phyloP scores from a whole-genome alignment of 441 rosid genomes.

The Bocquillonia castaneifolia region DNA sequence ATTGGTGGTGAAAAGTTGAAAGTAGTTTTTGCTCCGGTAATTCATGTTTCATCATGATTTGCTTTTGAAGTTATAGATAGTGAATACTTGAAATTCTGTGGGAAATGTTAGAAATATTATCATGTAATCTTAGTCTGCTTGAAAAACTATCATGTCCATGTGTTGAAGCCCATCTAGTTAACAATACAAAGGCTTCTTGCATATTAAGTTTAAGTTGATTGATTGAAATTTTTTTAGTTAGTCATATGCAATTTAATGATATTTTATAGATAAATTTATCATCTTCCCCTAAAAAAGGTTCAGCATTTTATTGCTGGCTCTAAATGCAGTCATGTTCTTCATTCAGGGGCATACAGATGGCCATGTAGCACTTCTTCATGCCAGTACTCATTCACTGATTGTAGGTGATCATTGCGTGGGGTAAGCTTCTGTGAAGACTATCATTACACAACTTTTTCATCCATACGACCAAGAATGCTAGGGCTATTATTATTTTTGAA shows the following conservation, averaged over 20 bases:
- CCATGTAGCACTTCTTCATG: conserved; percentile 68
- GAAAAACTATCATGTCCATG: background rate
- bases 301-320: background rate
- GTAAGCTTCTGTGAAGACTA: conserved; percentile 39
- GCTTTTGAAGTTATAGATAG: background rate
- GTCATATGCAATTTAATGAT: background rate
- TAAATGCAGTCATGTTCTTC: conserved; percentile 20
- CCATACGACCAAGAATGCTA: background rate
- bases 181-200: background rate
- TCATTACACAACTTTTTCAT: conserved; percentile 1
- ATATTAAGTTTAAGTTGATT: background rate
- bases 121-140: background rate
- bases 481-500: background rate
- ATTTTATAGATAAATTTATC: background rate
- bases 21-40: conserved; percentile 72
- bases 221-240: background rate
- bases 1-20: conserved; percentile 73
- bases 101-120: background rate
- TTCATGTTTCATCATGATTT: conserved; percentile 4
- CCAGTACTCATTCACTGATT: conserved; percentile 59
- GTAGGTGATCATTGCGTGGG: conserved; percentile 95
- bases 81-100: background rate
- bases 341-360: conserved; percentile 95
- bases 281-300: background rate
- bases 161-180: background rate